Evolutionary conservation across 2,329 filamentous ascomycete genomes (phyloP).

Genomic region (Aspergillus alliaceus): DNA sequence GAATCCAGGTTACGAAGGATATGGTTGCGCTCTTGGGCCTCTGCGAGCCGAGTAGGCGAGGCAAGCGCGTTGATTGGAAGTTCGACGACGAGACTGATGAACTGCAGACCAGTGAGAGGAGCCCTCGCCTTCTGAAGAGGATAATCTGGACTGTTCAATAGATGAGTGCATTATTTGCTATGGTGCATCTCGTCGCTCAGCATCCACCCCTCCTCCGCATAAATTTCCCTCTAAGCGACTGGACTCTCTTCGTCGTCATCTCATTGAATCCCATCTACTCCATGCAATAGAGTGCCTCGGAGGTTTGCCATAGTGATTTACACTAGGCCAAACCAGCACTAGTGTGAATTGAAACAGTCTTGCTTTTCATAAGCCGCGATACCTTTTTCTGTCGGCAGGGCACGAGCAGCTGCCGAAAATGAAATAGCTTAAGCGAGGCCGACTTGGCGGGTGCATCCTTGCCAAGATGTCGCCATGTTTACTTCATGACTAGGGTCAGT

Average conservation of each 20-base stretch:
- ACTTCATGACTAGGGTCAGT: neutral
- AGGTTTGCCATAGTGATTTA: neutral
- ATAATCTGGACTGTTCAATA: constrained; percentile 17
- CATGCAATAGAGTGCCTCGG: constrained; percentile 2
- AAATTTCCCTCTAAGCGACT: constrained; percentile 22
- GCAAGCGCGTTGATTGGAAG: constrained; percentile 25
- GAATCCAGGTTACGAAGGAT: constrained; percentile 29
- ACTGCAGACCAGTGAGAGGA: constrained; percentile 15
- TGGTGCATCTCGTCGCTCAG: constrained; percentile 21
- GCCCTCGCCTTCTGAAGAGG: neutral
- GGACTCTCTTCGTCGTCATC: constrained; percentile 25
- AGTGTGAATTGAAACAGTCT: neutral
- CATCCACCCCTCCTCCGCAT: constrained; percentile 25
- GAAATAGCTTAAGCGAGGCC: neutral
- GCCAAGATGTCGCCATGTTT: neutral
- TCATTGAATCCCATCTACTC: constrained; percentile 24
- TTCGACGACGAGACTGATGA: constrained; percentile 8
- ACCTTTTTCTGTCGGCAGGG: neutral
- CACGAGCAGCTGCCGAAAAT: neutral
- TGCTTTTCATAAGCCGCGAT: neutral
- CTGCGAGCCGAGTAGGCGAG: constrained; percentile 24
- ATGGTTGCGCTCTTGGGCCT: constrained; percentile 25
- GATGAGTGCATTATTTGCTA: constrained; percentile 29
- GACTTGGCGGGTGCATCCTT: neutral
- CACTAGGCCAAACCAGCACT: neutral